These are phyloP conservation scores for Capronia epimyces DNA, from an alignment of 2,329 filamentous ascomycete genomes.

Conservation along the genomic window DNA sequence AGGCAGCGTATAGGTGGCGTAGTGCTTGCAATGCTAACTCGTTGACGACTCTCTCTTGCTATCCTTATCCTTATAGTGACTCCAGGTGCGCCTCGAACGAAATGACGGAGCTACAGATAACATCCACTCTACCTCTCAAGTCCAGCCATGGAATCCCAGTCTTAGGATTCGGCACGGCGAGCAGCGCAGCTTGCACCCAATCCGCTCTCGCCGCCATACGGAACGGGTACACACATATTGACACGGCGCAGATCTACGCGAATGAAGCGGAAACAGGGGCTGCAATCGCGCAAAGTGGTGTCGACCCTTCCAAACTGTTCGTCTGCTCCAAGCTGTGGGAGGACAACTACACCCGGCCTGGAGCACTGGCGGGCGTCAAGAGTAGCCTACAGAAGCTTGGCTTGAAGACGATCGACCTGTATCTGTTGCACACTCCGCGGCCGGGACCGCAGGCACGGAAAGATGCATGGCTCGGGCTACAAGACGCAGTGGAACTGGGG, in stretches of 20 bases:
- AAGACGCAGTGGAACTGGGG: constrained; percentile 35
- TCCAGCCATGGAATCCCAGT: constrained; percentile 53
- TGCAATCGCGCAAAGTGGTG: constrained; percentile 52
- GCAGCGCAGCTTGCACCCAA: constrained; percentile 48
- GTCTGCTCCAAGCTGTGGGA: constrained; percentile 79
- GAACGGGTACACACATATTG: constrained; percentile 49
- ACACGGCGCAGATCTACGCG: constrained; percentile 60
- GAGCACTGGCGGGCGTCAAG: constrained; percentile 58
- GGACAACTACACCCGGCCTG: constrained; percentile 57
- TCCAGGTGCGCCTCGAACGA: background rate
- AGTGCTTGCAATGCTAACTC: too few species aligned
- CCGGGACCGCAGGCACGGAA: constrained; percentile 51
- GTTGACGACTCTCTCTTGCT: background rate
- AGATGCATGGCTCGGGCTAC: constrained; percentile 61
- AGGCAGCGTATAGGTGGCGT: too few species aligned
- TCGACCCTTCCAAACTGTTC: constrained; percentile 58
- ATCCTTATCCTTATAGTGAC: background rate
- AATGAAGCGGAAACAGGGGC: constrained; percentile 64
- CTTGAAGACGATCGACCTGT: constrained; percentile 45
- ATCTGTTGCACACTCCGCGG: constrained; percentile 60
- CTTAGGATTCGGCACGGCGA: constrained; percentile 67
- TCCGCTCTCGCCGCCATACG: constrained; percentile 55
- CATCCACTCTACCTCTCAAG: constrained; percentile 39
- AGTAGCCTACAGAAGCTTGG: constrained; percentile 40
- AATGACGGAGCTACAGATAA: constrained; percentile 42